Percentiles rank a stretch among this genome's conserved stretches.
These are phyloP conservation scores for Coprinopsis cinerea DNA, from an alignment of 768 basidiomycete genomes.

Conservation along the genomic window DNA sequence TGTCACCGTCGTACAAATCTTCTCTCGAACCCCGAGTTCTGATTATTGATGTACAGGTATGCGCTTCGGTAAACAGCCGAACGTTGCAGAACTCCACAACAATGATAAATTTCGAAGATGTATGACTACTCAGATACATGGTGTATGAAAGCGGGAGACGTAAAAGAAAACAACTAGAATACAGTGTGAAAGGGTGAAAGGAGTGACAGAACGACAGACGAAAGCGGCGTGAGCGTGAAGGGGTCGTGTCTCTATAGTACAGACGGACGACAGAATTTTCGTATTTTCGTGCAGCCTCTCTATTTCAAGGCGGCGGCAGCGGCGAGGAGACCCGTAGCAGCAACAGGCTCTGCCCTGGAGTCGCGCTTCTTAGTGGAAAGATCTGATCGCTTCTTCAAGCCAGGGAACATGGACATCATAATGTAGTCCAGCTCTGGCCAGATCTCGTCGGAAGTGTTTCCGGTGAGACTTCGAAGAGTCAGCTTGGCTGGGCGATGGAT, in stretches of 20 bases:
- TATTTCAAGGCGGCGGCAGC: slow-evolving; percentile 15
- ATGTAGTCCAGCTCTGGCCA: slow-evolving; percentile 76
- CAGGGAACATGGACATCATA: slow-evolving; percentile 48
- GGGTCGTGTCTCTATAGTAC: too few species aligned
- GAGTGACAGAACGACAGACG: too few species aligned
- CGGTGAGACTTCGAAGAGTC: slow-evolving; percentile 55
- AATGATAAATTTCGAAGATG: too few species aligned
- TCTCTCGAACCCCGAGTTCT: too few species aligned
- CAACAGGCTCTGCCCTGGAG: slow-evolving; percentile 50
- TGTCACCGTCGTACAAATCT: slow-evolving; percentile 22
- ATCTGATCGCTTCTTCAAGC: slow-evolving; percentile 45
- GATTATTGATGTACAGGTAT: slow-evolving; percentile 37
- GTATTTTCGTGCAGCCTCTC: too few species aligned
- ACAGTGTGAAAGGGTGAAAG: too few species aligned
- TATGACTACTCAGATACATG: too few species aligned
- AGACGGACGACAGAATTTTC: too few species aligned
- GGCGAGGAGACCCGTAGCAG: slow-evolving; percentile 25
- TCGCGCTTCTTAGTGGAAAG: slow-evolving; percentile 40
- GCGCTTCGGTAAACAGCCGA: slow-evolving; percentile 38
- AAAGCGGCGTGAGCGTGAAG: too few species aligned
- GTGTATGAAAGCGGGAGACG: too few species aligned
- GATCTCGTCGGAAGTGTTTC: slow-evolving; percentile 81
- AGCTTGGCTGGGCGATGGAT: slow-evolving; percentile 42
- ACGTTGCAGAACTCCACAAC: background rate
- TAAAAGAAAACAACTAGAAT: too few species aligned